Base-by-base conservation (phyloP, 768 basidiomycete genomes). In the Russula lepida region DNA sequence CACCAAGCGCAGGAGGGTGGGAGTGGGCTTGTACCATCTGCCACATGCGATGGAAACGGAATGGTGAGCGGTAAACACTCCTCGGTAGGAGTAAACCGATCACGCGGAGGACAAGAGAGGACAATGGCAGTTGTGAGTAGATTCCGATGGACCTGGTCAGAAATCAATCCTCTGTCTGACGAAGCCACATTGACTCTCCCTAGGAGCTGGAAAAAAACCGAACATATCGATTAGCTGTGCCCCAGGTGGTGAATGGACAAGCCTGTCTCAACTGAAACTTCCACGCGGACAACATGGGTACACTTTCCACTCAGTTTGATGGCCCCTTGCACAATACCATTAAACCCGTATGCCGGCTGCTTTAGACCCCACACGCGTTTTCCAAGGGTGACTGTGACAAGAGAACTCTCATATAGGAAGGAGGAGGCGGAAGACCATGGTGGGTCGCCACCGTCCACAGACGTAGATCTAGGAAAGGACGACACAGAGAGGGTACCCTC, bases 321-420 rank as follows among this genome's bases (percentile, higher is more conserved):
- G 27, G 69, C 60, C 19, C 79, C 79, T 37, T 77, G 73, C n/a
- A 79, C 72, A 19, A 68, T 66, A 9, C 74, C 76, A 28, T 75
- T 71, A 39, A 71, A 66, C 25, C 80, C 79, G 66, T 79, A 81
- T 19, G 72, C 71, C 11, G 79, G 78, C 25, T 72, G 67, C 48
- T 67, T 64, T 4, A 75, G 67, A 17, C 72, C 73, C 74, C 74
- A 77, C 19, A 72, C 69, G 46, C 74, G 74, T 30, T 70, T 70
- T 13, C 78, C 76, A 27, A 80, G 68, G 65, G 76, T 76, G 30
- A 79, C 66, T 30, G 69, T 70, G 63, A 79, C 71, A 60, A 74
- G 70, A 49, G 78, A 73, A 12, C 74, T 76, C 56, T 71, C 69
- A 65, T 74, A 76, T 17, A 74, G 15, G 53, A 63, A 59, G 30